Evolutionary conservation across 2,329 filamentous ascomycete genomes (phyloP).

Genomic region (Aspergillus sp.): DNA sequence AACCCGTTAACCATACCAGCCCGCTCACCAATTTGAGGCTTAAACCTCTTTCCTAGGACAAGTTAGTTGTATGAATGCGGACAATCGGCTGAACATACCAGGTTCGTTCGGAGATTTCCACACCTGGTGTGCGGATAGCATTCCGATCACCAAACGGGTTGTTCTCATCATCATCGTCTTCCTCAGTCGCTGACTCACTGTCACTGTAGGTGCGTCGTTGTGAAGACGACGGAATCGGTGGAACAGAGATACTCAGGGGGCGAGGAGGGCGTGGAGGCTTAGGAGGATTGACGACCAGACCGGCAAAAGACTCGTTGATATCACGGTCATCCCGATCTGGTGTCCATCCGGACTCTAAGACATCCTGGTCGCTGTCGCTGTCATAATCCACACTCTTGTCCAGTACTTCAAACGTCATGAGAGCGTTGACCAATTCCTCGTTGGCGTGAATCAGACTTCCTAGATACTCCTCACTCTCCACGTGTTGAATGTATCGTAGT

Average conservation of each 20-base stretch:
- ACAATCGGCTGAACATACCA: constrained; percentile 28
- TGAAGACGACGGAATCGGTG: constrained; percentile 23
- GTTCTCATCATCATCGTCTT: constrained; percentile 72
- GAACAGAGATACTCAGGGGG: constrained; percentile 54
- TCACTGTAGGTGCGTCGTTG: constrained; percentile 45
- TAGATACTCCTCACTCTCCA: constrained; percentile 88
- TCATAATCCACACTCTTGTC: constrained; percentile 64
- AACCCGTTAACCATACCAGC: too few relatives aligned
- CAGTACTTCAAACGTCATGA: constrained; percentile 93
- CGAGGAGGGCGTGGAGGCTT: constrained; percentile 52
- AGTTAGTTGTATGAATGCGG: constrained; percentile 11
- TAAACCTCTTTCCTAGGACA: constrained; percentile 27
- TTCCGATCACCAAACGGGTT: constrained; percentile 86
- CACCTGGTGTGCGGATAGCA: constrained; percentile 44
- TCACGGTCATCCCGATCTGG: constrained; percentile 22
- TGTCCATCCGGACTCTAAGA: constrained; percentile 28
- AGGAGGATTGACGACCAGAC: constrained; percentile 33
- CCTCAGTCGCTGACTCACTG: constrained; percentile 50
- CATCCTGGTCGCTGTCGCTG: constrained; percentile 62
- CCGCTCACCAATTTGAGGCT: background rate
- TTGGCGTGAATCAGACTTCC: constrained; percentile 90
- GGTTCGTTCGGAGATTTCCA: constrained; percentile 31
- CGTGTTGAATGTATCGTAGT: constrained; percentile 85
- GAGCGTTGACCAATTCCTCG: constrained; percentile 86
- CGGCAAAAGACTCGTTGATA: constrained; percentile 31